Conservation (phyloP, 192 early-diverging fungal genomes). For the Backusella luteola region DNA sequence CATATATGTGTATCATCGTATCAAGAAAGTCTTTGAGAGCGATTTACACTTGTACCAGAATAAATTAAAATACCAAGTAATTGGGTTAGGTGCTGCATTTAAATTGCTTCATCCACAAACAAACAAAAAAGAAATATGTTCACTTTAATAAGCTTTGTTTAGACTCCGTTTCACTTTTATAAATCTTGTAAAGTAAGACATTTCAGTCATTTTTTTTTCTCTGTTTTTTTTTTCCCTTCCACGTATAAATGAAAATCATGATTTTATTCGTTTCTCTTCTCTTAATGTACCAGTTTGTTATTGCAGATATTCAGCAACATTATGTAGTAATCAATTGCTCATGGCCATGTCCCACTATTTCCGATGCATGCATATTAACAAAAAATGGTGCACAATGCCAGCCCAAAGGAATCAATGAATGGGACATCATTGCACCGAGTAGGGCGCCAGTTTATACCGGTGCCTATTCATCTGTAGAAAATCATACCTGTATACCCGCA, state of each 20-base stretch:
- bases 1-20: too few relatives aligned
- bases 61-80: background rate
- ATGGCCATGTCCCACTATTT: slow-evolving; percentile 18
- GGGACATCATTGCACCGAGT: background rate
- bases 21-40: too few relatives aligned
- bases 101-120: background rate
- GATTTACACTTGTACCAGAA: background rate
- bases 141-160: background rate
- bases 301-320: background rate
- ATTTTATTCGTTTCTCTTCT: background rate
- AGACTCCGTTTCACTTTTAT: background rate
- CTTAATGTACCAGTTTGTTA: background rate
- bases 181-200: background rate
- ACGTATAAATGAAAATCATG: background rate
- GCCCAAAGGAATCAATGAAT: background rate
- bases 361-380: background rate
- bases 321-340: slow-evolving; percentile 13
- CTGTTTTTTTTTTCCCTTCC: background rate
- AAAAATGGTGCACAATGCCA: background rate
- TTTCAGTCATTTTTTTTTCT: background rate
- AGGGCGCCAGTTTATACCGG: background rate
- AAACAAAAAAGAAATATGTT: background rate
- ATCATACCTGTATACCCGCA: background rate
- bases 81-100: background rate
- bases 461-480: background rate